Evolutionary conservation across 2,329 filamentous ascomycete genomes (phyloP), one percentile per base, ranked within the genome.

Genomic region (Fusarium concolor): DNA sequence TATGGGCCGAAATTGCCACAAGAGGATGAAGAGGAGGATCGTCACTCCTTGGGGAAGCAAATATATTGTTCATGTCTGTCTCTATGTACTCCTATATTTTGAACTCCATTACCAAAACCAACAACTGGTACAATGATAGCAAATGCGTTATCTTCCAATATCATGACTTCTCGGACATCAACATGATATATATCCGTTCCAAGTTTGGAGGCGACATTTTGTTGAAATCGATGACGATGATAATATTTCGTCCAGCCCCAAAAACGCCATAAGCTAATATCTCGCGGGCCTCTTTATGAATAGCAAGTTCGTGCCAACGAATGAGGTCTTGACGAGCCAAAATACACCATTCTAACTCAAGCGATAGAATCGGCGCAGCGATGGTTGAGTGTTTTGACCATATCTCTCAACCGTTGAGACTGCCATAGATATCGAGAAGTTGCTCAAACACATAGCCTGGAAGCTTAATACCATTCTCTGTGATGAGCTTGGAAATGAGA

Each of bases 401-500:
- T 17, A 17, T 43, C 26, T 47, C 62, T 78, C 68, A 79, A 41
- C 76, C 71, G 61, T 80, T 80, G 54, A 83, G 72, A 57, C 79
- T 82, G 56, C 80, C 81, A 67, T 84, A 84, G 37, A 90, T 90
- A 75, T 89, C 87, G 71, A 92, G 89, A 43, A 92, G 80, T 77
- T 91, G 87, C 73, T 92, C 89, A 59, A 89, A 89, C 33, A 92
- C 90, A 26, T 90, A 90, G 58, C 86, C 88, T 0, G 91, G 89
- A 42, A 90, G 86, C 68, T 92, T 85, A 47, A 92, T 87, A 44
- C 91, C 91, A 50, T 88, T 89, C 77, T 94, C 92, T 2, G 91
- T 94, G 71, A 94, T 90, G 70, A 94, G 87, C 29, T 89, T 90
- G 11, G 89, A 89, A 65, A 94, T 90, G 33, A 92, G 71, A 46